Evolutionary conservation across 129 eudicot species (phyloP).

Genomic region (Calendula officinalis): DNA sequence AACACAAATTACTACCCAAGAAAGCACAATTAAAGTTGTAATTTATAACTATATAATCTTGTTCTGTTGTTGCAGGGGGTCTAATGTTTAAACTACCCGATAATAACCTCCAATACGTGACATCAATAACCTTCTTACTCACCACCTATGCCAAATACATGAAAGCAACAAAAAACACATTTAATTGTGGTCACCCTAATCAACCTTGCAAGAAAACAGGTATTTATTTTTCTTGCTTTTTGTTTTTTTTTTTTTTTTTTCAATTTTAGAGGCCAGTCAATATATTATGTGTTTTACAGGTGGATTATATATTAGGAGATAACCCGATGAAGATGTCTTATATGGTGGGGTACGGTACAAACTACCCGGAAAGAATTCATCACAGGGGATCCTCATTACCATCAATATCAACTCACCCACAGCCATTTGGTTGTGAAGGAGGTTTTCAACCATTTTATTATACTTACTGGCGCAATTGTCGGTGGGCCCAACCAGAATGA

Average conservation of each 20-base stretch:
- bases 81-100: constrained; percentile 66
- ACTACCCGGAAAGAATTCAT: constrained; percentile 77
- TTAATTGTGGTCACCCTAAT: constrained; percentile 65
- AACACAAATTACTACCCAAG: too few species aligned
- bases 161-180: constrained; percentile 51
- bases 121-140: constrained; percentile 76
- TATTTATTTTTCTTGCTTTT: constrained; percentile 8
- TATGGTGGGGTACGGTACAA: constrained; percentile 86
- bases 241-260: not conserved
- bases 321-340: constrained; percentile 92
- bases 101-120: constrained; percentile 85
- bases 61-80: constrained; percentile 54
- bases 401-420: constrained; percentile 47
- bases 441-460: not conserved
- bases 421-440: too few species aligned
- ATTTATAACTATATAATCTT: not conserved
- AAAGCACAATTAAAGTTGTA: not conserved
- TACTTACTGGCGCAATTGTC: constrained; percentile 62
- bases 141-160: constrained; percentile 79
- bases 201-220: constrained; percentile 77
- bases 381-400: constrained; percentile 93
- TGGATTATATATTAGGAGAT: constrained; percentile 83
- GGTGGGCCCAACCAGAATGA: constrained; percentile 71
- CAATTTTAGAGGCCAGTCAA: not conserved
- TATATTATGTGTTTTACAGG: constrained; percentile 32